phyloP scores from a whole-genome alignment of 2,329 filamentous ascomycete genomes.

The Cladophialophora chaetospira region DNA sequence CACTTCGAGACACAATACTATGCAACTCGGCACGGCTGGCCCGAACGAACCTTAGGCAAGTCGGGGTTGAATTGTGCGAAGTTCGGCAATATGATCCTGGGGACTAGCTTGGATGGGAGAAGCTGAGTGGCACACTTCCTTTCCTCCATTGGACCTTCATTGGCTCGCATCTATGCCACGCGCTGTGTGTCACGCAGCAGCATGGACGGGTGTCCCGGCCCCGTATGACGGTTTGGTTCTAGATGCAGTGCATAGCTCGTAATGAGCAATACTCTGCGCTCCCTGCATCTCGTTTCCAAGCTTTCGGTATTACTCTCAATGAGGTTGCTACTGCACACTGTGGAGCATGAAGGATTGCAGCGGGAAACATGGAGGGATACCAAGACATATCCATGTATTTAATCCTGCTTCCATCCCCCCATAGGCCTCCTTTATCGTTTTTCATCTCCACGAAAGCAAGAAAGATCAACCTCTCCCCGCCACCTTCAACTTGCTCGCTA shows the following conservation, averaged over 20 bases:
- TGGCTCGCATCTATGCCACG: conserved; percentile 5
- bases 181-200: not conserved
- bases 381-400: conserved; percentile 17
- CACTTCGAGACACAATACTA: not conserved
- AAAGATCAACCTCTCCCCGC: not conserved
- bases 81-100: not conserved
- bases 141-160: conserved; percentile 1
- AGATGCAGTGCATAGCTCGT: conserved; percentile 14
- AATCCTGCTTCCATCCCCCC: conserved; percentile 19
- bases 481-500: not conserved
- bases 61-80: conserved; percentile 1
- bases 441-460: conserved; percentile 20
- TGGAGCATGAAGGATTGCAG: conserved; percentile 1
- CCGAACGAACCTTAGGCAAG: conserved; percentile 1
- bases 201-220: not conserved
- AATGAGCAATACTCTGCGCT: conserved; percentile 2
- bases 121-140: conserved; percentile 4
- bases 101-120: not conserved
- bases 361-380: conserved; percentile 19
- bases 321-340: not conserved
- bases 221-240: conserved; percentile 16
- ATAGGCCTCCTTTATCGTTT: conserved; percentile 13
- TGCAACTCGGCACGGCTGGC: not conserved
- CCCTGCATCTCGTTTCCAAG: conserved; percentile 6
- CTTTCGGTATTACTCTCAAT: conserved; percentile 11